Evolutionary conservation across 1,284 basidiomycete species (phyloP).

Genomic region (Sporisorium sorghi): DNA sequence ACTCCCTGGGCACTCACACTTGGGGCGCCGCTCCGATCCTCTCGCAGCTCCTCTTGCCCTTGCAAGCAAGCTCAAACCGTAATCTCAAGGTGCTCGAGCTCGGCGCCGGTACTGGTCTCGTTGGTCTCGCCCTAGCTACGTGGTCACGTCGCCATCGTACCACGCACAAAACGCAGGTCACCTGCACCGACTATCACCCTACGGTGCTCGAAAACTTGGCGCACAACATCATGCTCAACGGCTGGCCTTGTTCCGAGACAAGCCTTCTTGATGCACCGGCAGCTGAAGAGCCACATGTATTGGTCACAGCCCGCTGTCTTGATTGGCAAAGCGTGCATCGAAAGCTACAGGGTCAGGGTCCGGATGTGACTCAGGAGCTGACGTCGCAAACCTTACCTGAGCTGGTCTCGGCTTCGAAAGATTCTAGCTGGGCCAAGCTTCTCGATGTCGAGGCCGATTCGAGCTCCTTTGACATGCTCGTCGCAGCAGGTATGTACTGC

Average conservation of each 20-base stretch:
- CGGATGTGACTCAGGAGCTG: constrained; percentile 12
- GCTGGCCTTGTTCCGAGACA: no score
- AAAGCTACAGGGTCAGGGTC: neutral
- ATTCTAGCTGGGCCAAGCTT: constrained; percentile 5
- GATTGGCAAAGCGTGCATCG: constrained; percentile 60
- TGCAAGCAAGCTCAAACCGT: neutral
- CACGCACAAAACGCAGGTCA: constrained; percentile 10
- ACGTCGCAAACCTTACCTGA: constrained; percentile 55
- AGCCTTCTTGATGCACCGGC: neutral
- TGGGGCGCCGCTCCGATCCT: constrained; percentile 65
- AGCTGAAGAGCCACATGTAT: neutral
- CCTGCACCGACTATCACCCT: constrained; percentile 62
- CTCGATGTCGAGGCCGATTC: constrained; percentile 15
- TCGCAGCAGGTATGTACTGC: constrained; percentile 56
- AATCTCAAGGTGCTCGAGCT: constrained; percentile 57
- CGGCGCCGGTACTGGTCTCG: constrained; percentile 65
- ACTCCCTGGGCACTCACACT: constrained; percentile 61
- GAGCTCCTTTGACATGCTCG: constrained; percentile 47
- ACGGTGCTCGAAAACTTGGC: constrained; percentile 57
- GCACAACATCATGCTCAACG: constrained; percentile 49
- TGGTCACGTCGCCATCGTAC: constrained; percentile 15
- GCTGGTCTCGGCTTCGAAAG: neutral
- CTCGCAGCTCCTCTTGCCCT: constrained; percentile 50
- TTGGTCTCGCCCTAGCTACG: constrained; percentile 52
- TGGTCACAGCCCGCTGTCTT: constrained; percentile 32